Base-by-base conservation (phyloP, 2,329 filamentous ascomycete genomes). In the Catunica adiposa region DNA sequence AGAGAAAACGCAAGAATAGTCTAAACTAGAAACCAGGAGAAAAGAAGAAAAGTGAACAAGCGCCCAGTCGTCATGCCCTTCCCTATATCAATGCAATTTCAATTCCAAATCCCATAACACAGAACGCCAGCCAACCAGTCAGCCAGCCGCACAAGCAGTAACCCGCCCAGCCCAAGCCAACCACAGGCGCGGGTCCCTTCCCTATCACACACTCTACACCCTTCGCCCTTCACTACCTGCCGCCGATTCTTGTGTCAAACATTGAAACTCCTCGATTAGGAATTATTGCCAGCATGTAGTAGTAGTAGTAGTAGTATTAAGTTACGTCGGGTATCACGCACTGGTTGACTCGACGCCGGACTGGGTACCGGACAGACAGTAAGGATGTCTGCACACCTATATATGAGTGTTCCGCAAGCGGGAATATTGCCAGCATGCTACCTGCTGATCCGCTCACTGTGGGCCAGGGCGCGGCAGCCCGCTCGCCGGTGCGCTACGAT, bases 1-100 rank as follows among this genome's bases (percentile, higher is more conserved):
- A 2, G 34, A 38, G 8, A 52, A 2, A 52, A 52, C 9, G 11
- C 22, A 48, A 34, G 25, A 8, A 47, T 8, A 40, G 7, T 44
- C 31, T 54, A 48, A 50, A 44, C 47, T 38, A 50, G 57, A 56
- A 51, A 40, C 4, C 17, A 46, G 60, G 56, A 54, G 53, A 34
- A 44, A 44, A 44, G 40, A 44, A 44, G 40, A 17, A 44, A 48
- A 31, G 23, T 31, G 31, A 53, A 56, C 56, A 59, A 48, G 44
- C 20, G 7, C 20, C 22, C 2, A 48, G 40, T 44, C 20, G n/a
- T 44, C 15, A 44, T 5, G 29, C 11, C 29, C 29, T 34, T 34
- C 29, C 29, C 5, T 44, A 47, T 53, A 47, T 44, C 50, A 56
- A 53, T 46, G 42, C 22, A 40, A 40, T 11, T 15, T 46, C n/a